Evolutionary conservation across 192 early-diverging fungal species (phyloP).

Genomic region (Podila clonocystis): DNA sequence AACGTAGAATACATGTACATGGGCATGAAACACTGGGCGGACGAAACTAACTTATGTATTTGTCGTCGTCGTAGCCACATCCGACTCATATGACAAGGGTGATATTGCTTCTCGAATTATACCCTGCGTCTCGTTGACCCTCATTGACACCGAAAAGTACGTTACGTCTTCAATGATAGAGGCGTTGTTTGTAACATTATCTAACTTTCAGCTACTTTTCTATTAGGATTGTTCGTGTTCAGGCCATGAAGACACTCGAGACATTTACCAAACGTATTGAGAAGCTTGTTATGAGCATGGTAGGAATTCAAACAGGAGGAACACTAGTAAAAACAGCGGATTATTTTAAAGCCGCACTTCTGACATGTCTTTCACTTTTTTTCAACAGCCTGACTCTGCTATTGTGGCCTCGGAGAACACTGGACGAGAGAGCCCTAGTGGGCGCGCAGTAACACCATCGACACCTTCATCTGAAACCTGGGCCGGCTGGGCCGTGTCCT

Average conservation of each 20-base stretch:
- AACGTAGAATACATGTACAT: too few relatives aligned
- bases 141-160: constrained; percentile 85
- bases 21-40: neutral
- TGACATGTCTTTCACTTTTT: neutral
- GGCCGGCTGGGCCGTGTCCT: constrained; percentile 92
- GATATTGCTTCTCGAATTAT: constrained; percentile 82
- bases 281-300: constrained; percentile 74
- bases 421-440: constrained; percentile 37
- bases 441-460: constrained; percentile 35
- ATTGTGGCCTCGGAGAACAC: constrained; percentile 23
- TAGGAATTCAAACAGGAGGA: neutral
- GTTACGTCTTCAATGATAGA: too few relatives aligned
- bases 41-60: neutral
- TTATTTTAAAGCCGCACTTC: neutral
- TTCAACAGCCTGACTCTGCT: constrained; percentile 60
- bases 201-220: constrained; percentile 10
- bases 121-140: constrained; percentile 71
- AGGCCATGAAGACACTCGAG: constrained; percentile 83
- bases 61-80: constrained; percentile 64
- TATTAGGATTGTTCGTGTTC: constrained; percentile 76
- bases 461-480: constrained; percentile 69
- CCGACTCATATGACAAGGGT: constrained; percentile 70
- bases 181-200: too few relatives aligned
- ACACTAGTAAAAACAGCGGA: neutral
- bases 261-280: constrained; percentile 75